A percentile compares a stretch with the other conserved stretches of the same genome.
Evolutionary conservation across 768 basidiomycete species (phyloP).

Genomic region (Hebeloma cylindrosporum): DNA sequence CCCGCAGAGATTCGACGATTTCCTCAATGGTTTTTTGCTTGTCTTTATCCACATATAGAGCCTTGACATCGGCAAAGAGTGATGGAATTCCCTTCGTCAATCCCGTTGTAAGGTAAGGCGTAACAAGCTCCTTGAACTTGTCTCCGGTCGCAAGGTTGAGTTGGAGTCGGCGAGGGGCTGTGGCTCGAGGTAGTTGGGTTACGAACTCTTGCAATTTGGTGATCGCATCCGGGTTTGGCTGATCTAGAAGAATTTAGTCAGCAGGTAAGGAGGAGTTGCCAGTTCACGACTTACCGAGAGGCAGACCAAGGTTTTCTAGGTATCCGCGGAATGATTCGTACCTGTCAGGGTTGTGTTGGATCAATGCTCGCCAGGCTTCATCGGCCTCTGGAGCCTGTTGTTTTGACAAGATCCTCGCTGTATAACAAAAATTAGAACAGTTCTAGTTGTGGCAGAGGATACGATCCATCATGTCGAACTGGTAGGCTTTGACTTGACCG

Average conservation of each 20-base stretch:
- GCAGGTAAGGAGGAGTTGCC: not conserved
- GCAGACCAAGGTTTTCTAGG: constrained; percentile 62
- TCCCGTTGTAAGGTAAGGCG: constrained; percentile 65
- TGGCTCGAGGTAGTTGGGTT: constrained; percentile 61
- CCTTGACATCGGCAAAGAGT: constrained; percentile 88
- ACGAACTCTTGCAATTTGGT: constrained; percentile 59
- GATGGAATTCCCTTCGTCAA: constrained; percentile 89
- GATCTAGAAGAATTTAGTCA: constrained; percentile 36
- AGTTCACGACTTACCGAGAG: constrained; percentile 61
- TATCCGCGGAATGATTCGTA: constrained; percentile 79
- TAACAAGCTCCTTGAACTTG: constrained; percentile 62
- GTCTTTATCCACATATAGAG: constrained; percentile 63
- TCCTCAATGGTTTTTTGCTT: constrained; percentile 73
- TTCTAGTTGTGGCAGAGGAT: too few relatives aligned
- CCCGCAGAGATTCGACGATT: constrained; percentile 53
- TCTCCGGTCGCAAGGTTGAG: constrained; percentile 68
- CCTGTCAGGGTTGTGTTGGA: constrained; percentile 85
- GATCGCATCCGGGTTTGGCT: constrained; percentile 53
- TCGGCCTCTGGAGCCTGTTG: constrained; percentile 69
- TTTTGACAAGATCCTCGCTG: constrained; percentile 79
- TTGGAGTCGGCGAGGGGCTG: constrained; percentile 71
- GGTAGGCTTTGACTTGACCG: too few relatives aligned
- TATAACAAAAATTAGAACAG: constrained; percentile 11
- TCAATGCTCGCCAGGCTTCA: constrained; percentile 74
- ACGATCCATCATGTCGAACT: too few relatives aligned